Conservation (phyloP, 495 filamentous ascomycete species). For the Aspergillus cavernicola region DNA sequence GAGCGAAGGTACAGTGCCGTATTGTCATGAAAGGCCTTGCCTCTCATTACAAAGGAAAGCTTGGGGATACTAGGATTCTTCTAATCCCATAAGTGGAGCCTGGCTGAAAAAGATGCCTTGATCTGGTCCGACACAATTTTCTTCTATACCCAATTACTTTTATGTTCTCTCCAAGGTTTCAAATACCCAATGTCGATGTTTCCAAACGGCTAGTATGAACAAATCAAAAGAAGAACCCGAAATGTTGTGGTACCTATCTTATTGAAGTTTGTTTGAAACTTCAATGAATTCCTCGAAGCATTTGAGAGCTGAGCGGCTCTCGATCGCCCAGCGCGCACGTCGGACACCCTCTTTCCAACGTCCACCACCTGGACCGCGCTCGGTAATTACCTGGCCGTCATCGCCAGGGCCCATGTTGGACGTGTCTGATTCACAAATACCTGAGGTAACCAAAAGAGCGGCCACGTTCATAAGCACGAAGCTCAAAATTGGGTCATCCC, state of each 20-base stretch:
- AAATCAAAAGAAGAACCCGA: constrained; percentile 2
- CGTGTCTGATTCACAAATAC: constrained; percentile 77
- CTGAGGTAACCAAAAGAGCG: constrained; percentile 75
- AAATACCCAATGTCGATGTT: not conserved
- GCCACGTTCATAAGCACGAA: constrained; percentile 95
- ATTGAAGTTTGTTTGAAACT: constrained; percentile 43
- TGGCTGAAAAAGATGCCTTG: not conserved
- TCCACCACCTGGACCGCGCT: constrained; percentile 76
- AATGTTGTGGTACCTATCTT: not conserved
- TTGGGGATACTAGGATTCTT: not conserved
- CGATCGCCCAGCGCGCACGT: constrained; percentile 75
- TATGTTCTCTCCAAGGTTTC: not conserved
- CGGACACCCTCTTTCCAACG: constrained; percentile 93
- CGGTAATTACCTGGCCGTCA: constrained; percentile 67
- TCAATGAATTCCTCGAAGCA: constrained; percentile 69
- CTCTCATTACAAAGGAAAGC: not conserved
- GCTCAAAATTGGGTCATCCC: constrained; percentile 79
- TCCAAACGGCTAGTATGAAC: not conserved
- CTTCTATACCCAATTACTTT: constrained; percentile 13
- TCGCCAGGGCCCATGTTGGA: constrained; percentile 74
- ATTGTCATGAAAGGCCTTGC: no score
- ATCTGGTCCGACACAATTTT: constrained; percentile 5
- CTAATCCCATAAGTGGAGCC: not conserved
- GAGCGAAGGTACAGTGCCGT: not conserved
- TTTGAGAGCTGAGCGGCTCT: constrained; percentile 74